A percentile compares a stretch with the other conserved stretches of the same genome.
Evolutionary conservation across 495 filamentous ascomycete genomes (phyloP).

Genomic region (Talaromyces ruber): DNA sequence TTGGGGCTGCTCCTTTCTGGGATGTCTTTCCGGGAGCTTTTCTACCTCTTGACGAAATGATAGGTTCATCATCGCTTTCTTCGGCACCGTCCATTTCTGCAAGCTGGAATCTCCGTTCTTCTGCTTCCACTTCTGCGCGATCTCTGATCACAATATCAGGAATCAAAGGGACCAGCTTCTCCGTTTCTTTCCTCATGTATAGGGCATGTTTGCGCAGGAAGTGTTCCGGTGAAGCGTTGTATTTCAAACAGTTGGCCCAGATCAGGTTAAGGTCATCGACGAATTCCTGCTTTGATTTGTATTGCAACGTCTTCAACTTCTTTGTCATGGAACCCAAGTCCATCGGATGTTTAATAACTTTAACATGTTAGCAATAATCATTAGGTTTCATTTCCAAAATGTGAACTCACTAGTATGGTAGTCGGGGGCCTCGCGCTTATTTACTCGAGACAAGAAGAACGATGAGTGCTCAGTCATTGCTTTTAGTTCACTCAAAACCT

Average conservation of each 20-base stretch:
- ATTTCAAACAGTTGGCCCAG: constrained; percentile 92
- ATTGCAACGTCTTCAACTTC: constrained; percentile 79
- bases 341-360: constrained; percentile 97
- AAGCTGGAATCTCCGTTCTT: constrained; percentile 76
- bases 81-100: constrained; percentile 71
- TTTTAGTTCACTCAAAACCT: constrained; percentile 91
- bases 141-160: constrained; percentile 85
- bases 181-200: constrained; percentile 92
- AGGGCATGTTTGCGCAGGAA: constrained; percentile 87
- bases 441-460: constrained; percentile 85
- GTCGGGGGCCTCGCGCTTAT: constrained; percentile 93
- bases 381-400: constrained; percentile 3
- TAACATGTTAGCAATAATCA: background rate
- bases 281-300: constrained; percentile 93
- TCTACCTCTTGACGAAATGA: constrained; percentile 92
- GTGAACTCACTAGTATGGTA: constrained; percentile 70
- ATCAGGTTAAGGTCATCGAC: constrained; percentile 89
- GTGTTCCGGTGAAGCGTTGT: constrained; percentile 85
- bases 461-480: constrained; percentile 94
- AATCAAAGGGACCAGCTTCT: constrained; percentile 90
- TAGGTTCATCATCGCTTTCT: constrained; percentile 95
- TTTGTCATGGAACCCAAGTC: constrained; percentile 97
- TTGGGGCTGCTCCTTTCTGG: constrained; percentile 65
- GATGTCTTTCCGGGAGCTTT: constrained; percentile 77
- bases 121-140: constrained; percentile 91